Evolutionary conservation across 1,284 basidiomycete species (phyloP), one percentile per base, ranked within the genome.

Genomic region (Thecaphora frezii): DNA sequence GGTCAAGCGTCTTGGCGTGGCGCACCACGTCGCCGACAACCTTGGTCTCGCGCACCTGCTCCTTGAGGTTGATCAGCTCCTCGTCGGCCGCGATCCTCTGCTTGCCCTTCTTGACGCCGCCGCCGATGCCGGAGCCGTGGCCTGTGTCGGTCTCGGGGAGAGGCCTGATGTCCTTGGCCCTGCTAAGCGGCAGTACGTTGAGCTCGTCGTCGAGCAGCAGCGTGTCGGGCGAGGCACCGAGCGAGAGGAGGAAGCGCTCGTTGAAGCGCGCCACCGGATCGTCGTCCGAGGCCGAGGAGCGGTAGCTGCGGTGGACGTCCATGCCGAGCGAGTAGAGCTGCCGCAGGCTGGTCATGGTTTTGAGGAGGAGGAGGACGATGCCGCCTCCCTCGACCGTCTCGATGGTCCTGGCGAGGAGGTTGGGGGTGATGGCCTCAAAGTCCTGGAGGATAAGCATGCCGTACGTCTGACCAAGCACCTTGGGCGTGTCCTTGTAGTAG

Each of bases 321-420:
- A 98, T 98, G 2, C 90, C 87, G 88, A 99, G 90, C 19, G 88
- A 87, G 79, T 99, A 98, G 22, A 99, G 82, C 80, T 97, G 94
- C 73, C 88, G 86, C 67, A 99, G 83, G 51, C 90, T 93, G 39
- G 88, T 86, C 94, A 99, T 97, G 2, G 91, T 94, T 81, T 96
- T 94, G 36, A 99, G 83, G 33, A 99, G 82, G 18, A 98, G 82
- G 1, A 97, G 89, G 3, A 99, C 87, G 36, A 97, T 82, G 3
- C 96, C 96, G 30, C 96, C 96, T 22, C 96, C 96, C 78, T 98
- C 91, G 1, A 98, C 94, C 0, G 96, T 99, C 83, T 99, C 96
- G 55, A 98, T 93, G 21, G 96, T 98, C 47, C 94, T 84, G 5
- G 96, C 96, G 26, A 98, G 87, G 54, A 97, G 82, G 82, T 99